Evolutionary conservation across 345 rosid genomes (phyloP).

Genomic region (Theobroma cacao): DNA sequence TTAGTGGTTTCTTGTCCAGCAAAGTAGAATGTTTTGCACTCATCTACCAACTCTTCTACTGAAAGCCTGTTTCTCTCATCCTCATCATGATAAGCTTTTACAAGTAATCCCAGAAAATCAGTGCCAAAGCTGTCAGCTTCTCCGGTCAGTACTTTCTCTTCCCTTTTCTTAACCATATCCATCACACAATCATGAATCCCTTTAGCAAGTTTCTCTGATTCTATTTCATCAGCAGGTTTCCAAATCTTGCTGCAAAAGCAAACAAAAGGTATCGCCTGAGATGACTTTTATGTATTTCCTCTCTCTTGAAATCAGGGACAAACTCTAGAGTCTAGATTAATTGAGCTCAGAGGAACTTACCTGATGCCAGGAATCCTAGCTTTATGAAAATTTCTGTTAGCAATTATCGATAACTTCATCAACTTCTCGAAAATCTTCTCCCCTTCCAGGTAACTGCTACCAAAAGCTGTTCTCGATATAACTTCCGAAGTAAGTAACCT

Average conservation of each 20-base stretch:
- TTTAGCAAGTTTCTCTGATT: background rate
- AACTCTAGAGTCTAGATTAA: background rate
- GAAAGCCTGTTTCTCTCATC: slow-evolving; percentile 17
- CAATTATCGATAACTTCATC: slow-evolving; percentile 10
- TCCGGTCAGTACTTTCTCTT: background rate
- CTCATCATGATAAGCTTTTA: background rate
- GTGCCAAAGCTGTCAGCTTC: no score
- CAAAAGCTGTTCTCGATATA: slow-evolving; percentile 51
- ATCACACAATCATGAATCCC: slow-evolving; percentile 7
- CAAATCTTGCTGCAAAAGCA: slow-evolving; percentile 12
- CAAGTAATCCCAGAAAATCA: slow-evolving; percentile 31
- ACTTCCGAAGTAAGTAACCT: slow-evolving; percentile 40
- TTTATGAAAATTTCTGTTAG: slow-evolving; percentile 5
- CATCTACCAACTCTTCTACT: slow-evolving; percentile 32
- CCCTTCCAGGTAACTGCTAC: slow-evolving; percentile 44
- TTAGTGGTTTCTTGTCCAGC: no score
- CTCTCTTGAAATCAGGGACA: no score
- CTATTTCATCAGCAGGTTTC: background rate
- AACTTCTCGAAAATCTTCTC: slow-evolving; percentile 37
- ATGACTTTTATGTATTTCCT: no score
- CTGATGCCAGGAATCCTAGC: slow-evolving; percentile 28
- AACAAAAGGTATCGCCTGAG: background rate
- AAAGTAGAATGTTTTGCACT: no score
- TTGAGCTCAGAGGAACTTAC: background rate
- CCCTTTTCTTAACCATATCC: slow-evolving; percentile 6